Conservation (phyloP, 768 basidiomycete genomes). For the Chalciporus chontae region DNA sequence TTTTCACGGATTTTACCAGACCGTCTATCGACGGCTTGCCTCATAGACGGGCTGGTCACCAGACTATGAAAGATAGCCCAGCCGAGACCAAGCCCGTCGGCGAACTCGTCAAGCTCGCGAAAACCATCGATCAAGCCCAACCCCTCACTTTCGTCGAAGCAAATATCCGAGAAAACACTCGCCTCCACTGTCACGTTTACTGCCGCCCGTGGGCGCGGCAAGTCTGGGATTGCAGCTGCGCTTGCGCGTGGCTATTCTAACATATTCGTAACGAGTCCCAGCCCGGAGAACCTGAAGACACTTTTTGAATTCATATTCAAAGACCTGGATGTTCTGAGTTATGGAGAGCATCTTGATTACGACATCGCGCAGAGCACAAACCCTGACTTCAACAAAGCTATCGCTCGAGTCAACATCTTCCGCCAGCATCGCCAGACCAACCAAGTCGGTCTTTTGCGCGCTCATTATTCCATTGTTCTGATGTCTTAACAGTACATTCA, state of each 20-base stretch:
- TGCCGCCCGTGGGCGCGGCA: constrained; percentile 92
- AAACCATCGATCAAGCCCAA: constrained; percentile 92
- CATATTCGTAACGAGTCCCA: constrained; percentile 96
- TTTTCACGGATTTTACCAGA: no score
- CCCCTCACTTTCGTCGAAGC: constrained; percentile 93
- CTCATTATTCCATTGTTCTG: background rate
- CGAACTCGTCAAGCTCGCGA: constrained; percentile 84
- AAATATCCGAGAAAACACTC: constrained; percentile 86
- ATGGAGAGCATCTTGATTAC: constrained; percentile 97
- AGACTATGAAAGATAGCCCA: constrained; percentile 60
- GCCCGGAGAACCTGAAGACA: constrained; percentile 96
- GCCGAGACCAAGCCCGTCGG: constrained; percentile 84
- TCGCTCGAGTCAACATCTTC: constrained; percentile 94
- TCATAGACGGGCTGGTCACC: no score
- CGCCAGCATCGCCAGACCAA: constrained; percentile 93
- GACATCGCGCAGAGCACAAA: constrained; percentile 93
- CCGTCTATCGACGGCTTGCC: no score
- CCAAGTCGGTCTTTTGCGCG: constrained; percentile 54
- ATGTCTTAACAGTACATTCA: constrained; percentile 79
- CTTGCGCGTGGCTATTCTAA: constrained; percentile 93
- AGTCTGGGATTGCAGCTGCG: constrained; percentile 92
- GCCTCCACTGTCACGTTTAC: constrained; percentile 95
- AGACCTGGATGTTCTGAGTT: constrained; percentile 89
- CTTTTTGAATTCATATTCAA: constrained; percentile 98
- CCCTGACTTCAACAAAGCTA: constrained; percentile 90